phyloP scores from a whole-genome alignment of 2,329 filamentous ascomycete species.

The Aureobasidium melanogenum region DNA sequence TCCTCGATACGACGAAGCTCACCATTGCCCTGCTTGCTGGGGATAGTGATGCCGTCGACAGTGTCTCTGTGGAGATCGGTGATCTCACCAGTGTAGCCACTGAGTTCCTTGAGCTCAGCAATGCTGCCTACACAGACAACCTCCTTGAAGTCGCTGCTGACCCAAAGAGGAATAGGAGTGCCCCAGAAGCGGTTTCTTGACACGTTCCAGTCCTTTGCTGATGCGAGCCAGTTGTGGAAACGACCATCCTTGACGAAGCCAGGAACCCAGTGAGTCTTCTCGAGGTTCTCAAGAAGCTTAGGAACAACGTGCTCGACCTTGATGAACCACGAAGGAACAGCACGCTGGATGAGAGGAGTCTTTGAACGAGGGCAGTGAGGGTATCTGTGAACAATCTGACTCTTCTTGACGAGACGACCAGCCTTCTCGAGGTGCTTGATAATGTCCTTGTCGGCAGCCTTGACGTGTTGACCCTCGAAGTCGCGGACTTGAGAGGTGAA shows the following conservation, averaged over 20 bases:
- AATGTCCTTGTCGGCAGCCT: slow-evolving; percentile 85
- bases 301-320: slow-evolving; percentile 76
- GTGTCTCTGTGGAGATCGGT: slow-evolving; percentile 86
- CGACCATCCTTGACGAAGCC: slow-evolving; percentile 83
- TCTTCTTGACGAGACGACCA: slow-evolving; percentile 72
- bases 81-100: slow-evolving; percentile 75
- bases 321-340: slow-evolving; percentile 92
- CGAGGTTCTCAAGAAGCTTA: slow-evolving; percentile 82
- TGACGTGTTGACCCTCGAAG: slow-evolving; percentile 81
- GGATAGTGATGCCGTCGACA: slow-evolving; percentile 89
- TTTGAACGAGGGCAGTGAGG: slow-evolving; percentile 94
- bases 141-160: slow-evolving; percentile 81
- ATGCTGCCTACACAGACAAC: slow-evolving; percentile 78
- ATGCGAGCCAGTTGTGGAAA: slow-evolving; percentile 84
- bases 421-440: slow-evolving; percentile 76
- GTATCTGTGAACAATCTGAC: slow-evolving; percentile 83
- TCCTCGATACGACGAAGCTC: slow-evolving; percentile 72
- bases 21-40: slow-evolving; percentile 79
- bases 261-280: slow-evolving; percentile 86
- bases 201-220: slow-evolving; percentile 92
- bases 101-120: slow-evolving; percentile 73
- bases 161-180: slow-evolving; percentile 85
- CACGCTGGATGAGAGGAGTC: slow-evolving; percentile 84
- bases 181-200: slow-evolving; percentile 94
- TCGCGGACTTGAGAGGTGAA: slow-evolving; percentile 71